Percentiles rank a stretch among this genome's conserved stretches.
These are phyloP conservation scores for Psidium friedrichsthalianum DNA, from an alignment of 345 rosid genomes.

Conservation along the genomic window DNA sequence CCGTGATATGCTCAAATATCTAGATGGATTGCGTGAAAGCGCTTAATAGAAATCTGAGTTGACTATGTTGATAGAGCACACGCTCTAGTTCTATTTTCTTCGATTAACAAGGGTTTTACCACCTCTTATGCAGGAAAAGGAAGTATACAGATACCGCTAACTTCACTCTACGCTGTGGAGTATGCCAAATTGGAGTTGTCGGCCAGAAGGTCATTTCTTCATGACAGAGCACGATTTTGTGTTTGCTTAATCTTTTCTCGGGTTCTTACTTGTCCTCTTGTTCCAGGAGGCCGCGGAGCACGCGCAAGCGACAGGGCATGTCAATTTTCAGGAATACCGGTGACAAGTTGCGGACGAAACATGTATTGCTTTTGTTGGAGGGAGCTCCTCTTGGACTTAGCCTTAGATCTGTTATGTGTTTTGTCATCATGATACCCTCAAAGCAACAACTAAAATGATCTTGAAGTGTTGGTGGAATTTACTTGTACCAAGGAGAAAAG, in stretches of 20 bases:
- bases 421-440: neutral
- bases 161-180: slow-evolving; percentile 91
- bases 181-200: slow-evolving; percentile 78
- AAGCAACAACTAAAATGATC: neutral
- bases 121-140: slow-evolving; percentile 44
- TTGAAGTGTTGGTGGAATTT: neutral
- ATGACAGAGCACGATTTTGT: neutral
- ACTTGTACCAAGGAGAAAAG: neutral
- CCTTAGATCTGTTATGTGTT: neutral
- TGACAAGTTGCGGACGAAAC: slow-evolving; percentile 8
- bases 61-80: neutral
- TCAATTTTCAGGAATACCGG: slow-evolving; percentile 76
- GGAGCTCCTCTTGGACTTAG: neutral
- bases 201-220: slow-evolving; percentile 63
- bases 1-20: neutral
- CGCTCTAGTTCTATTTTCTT: neutral
- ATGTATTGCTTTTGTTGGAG: neutral
- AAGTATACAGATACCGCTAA: slow-evolving; percentile 70
- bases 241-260: neutral
- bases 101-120: neutral
- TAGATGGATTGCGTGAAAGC: neutral
- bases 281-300: slow-evolving; percentile 84
- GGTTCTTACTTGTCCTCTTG: neutral
- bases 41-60: neutral
- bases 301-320: slow-evolving; percentile 94